Evolutionary conservation across 352 stramenopile genomes (phyloP).

Genomic region (Albugo candida): DNA sequence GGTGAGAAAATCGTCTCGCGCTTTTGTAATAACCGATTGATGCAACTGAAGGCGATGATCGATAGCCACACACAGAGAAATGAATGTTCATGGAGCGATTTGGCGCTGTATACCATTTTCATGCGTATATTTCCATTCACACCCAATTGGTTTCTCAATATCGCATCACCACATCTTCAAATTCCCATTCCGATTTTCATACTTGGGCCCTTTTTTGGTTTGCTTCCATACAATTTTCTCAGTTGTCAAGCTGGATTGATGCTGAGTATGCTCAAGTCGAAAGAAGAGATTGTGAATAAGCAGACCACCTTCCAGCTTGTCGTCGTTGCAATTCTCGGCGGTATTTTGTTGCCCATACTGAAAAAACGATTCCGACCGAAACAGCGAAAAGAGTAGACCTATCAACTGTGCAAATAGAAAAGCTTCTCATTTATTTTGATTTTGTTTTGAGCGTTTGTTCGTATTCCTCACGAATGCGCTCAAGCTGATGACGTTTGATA

Average conservation of each 20-base stretch:
- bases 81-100: constrained; percentile 10
- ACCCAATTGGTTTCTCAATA: constrained; percentile 77
- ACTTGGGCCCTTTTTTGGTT: constrained; percentile 33
- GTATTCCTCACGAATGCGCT: constrained; percentile 24
- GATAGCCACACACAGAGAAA: constrained; percentile 28
- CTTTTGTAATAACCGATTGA: constrained; percentile 31
- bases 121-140: constrained; percentile 67
- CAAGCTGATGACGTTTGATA: constrained; percentile 33
- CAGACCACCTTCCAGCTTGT: constrained; percentile 52
- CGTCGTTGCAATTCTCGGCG: constrained; percentile 36
- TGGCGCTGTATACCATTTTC: constrained; percentile 71
- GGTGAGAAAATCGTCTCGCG: constrained; percentile 28
- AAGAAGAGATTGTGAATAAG: constrained; percentile 61
- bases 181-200: constrained; percentile 45
- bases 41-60: constrained; percentile 26
- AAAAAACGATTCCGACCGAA: constrained; percentile 32
- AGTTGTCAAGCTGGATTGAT: constrained; percentile 67
- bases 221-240: constrained; percentile 73
- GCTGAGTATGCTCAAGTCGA: constrained; percentile 39
- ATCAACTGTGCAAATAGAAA: too few species aligned
- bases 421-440: too few species aligned
- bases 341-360: constrained; percentile 32
- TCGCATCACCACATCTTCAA: constrained; percentile 49
- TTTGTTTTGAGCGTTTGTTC: constrained; percentile 16
- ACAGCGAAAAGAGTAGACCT: too few species aligned